Evolutionary conservation across 352 stramenopile species (phyloP).

Genomic region (Pythium chondricola): DNA sequence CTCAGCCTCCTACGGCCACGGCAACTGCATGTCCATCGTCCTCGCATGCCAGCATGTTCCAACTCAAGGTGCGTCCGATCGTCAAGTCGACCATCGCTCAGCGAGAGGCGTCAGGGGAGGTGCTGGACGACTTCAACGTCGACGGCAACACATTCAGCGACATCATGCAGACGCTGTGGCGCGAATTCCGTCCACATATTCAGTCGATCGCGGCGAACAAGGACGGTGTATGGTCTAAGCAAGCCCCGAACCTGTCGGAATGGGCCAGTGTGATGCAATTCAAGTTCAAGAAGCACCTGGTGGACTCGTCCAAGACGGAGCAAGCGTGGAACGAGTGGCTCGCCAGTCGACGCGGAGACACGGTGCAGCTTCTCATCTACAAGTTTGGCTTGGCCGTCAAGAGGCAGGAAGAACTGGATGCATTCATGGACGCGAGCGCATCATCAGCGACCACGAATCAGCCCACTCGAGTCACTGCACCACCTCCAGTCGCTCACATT

Average conservation of each 20-base stretch:
- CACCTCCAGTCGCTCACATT: no score
- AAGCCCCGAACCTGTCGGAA: slow-evolving; percentile 1
- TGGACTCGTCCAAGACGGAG: slow-evolving; percentile 4
- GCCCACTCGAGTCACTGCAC: no score
- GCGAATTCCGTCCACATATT: not conserved
- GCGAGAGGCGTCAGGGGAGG: slow-evolving; percentile 7
- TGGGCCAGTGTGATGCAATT: slow-evolving; percentile 17
- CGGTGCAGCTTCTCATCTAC: slow-evolving; percentile 5
- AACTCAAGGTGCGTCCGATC: slow-evolving; percentile 12
- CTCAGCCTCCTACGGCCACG: no score
- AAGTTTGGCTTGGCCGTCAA: slow-evolving; percentile 8
- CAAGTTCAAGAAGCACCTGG: slow-evolving; percentile 8
- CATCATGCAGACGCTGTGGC: not conserved
- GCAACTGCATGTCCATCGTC: no score
- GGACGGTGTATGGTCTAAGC: not conserved
- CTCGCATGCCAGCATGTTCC: no score
- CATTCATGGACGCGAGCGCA: slow-evolving; percentile 4
- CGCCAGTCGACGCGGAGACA: not conserved
- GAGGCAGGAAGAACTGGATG: slow-evolving; percentile 1
- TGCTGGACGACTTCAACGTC: not conserved
- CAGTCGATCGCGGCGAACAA: not conserved
- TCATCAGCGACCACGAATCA: no score
- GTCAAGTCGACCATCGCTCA: slow-evolving; percentile 13
- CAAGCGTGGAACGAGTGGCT: slow-evolving; percentile 9
- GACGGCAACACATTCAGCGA: not conserved